Base-by-base conservation (phyloP, 441 rosid species). In the Populus hybrid region DNA sequence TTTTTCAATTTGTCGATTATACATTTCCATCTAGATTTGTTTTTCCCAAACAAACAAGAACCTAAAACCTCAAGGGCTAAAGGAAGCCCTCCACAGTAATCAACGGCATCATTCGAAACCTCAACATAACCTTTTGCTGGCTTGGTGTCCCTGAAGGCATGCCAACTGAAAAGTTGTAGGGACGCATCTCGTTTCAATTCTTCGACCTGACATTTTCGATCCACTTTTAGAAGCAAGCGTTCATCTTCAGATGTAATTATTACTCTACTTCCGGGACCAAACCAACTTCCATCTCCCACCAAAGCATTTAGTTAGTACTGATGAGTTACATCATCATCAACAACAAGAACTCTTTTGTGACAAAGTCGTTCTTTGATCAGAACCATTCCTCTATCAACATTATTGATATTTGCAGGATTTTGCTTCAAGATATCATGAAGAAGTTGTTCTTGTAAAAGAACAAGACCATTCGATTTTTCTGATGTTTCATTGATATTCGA, bases 401-500 rank as follows among this genome's bases (percentile, higher is more conserved):
- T 42, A 11, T 42, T 42, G 53, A 42, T 42, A 42, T 11, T 42
- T 11, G 53, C 35, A n/a, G 10, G 3, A 50, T 26, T 35, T 23
- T 16, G 65, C 10, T 42, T 9, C 2, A 75, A 69, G 64, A 69
- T 75, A 35, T 75, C 78, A 46, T 8, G 6, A 32, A 75, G 67
- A 75, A 75, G 72, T 14, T 75, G 71, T 67, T 75, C 12, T 75
- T 75, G 71, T 50, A 72, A 14, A 64, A 10, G 10, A 53, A 14
- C n/a, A 4, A 78, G 57, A 32, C 80, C 59, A 32, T 46, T 38
- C 5, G 53, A 3, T 53, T 61, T 66, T 23, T 46, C 11, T 2
- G 32, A 70, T 26, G 34, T 61, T 72, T 78, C 76, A 46, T 57
- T 72, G 46, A 78, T 67, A 66, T 66, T 66, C 10, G 75, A 66